Conservation (phyloP, 768 basidiomycete genomes). For the Cystobasidiopsis lactophilus region DNA sequence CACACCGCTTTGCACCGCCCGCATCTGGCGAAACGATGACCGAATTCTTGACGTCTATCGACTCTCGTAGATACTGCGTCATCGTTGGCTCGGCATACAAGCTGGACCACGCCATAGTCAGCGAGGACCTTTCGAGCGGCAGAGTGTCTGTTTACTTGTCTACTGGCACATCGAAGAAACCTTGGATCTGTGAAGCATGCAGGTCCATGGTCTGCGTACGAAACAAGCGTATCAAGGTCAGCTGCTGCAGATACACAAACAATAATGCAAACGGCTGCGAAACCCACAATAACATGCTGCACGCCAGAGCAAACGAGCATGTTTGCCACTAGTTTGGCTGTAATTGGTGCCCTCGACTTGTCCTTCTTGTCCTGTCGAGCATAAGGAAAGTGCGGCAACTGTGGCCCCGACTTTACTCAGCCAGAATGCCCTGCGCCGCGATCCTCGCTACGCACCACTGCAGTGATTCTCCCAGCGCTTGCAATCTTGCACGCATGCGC, state of each 20-base stretch:
- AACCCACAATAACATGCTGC: conserved; percentile 84
- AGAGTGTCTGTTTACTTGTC: conserved; percentile 58
- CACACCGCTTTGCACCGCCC: conserved; percentile 76
- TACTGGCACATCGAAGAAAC: conserved; percentile 97
- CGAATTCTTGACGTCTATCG: conserved; percentile 61
- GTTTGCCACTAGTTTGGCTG: conserved; percentile 93
- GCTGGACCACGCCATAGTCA: conserved; percentile 18
- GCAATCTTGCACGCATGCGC: conserved; percentile 99
- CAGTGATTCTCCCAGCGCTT: conserved; percentile 92
- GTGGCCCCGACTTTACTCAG: neutral
- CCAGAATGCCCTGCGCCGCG: too few relatives aligned
- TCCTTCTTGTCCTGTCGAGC: conserved; percentile 98
- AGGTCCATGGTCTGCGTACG: conserved; percentile 93
- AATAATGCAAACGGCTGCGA: neutral
- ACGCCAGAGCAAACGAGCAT: conserved; percentile 82
- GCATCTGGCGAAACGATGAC: conserved; percentile 97
- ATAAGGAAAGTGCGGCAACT: conserved; percentile 70
- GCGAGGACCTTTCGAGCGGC: neutral
- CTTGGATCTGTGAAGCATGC: conserved; percentile 96
- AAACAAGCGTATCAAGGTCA: too few relatives aligned
- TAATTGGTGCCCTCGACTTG: conserved; percentile 92
- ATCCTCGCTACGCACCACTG: conserved; percentile 45
- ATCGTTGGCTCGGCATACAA: conserved; percentile 90
- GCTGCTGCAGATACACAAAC: neutral
- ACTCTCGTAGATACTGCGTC: conserved; percentile 77